Base-by-base conservation (phyloP, 495 filamentous ascomycete species). In the Aspergillus incahuasiensis region DNA sequence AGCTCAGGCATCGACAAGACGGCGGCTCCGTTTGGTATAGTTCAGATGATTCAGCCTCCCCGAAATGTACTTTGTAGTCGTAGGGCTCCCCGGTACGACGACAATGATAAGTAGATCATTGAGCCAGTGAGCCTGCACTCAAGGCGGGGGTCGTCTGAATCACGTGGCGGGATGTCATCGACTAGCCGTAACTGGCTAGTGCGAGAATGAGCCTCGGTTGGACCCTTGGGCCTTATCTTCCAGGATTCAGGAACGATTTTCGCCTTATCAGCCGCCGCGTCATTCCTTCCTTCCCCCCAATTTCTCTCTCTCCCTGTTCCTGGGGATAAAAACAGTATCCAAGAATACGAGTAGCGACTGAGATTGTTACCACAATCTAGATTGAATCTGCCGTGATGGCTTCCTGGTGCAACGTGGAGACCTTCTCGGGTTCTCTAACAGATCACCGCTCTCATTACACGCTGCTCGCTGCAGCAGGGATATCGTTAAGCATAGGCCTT, bases 401-500 rank as follows among this genome's bases (percentile, higher is more conserved):
- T 68, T 66, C 62, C 24, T 72, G 72, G 62, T 73, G 72, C 62
- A 61, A 58, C 56, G 59, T 68, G 59, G 70, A 73, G 47, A 66
- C 68, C 54, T 60, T 78, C 12, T 68, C 73, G 43, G 65, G 68
- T 56, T 70, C 72, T 53, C 60, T 73, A 46, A 55, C 69, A 45
- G 70, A 69, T 61, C 63, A 69, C 32, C 71, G 64, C 51, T 64
- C 63, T 22, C 72, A 76, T 18, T 60, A 76, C 35, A 68, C 74
- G 22, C 47, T 77, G n/a, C 57, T 75, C 6, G 74, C 76, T 20
- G 61, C 71, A 22, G 70, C 73, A 16, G 71, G 76, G 38, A 68
- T 62, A 19, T 77, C 74, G 0, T 62, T 77, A 54, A 73, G 70
- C 22, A 56, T 77, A 22, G 69, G 70, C n/a, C 52, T 80, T 24